These are phyloP conservation scores for Lachnum nothofagi DNA, from an alignment of 2,329 filamentous ascomycete genomes.

Conservation along the genomic window DNA sequence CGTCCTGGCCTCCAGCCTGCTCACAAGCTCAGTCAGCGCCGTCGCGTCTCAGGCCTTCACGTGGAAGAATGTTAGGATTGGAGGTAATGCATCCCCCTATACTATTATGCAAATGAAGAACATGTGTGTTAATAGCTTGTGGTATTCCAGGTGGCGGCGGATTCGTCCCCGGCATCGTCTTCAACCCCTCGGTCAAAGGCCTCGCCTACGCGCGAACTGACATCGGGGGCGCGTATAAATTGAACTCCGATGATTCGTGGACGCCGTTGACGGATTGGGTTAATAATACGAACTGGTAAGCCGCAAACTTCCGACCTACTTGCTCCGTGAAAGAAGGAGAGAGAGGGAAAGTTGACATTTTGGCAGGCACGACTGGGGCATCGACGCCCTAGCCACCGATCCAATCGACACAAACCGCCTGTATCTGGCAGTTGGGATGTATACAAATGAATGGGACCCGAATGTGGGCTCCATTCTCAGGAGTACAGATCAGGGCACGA, in stretches of 20 bases:
- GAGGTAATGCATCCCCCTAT: constrained; percentile 30
- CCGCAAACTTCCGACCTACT: neutral
- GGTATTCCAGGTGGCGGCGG: constrained; percentile 43
- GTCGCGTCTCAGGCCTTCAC: constrained; percentile 19
- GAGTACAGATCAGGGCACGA: constrained; percentile 49
- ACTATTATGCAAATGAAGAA: neutral
- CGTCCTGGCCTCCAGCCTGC: constrained; percentile 11
- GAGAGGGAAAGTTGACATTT: neutral
- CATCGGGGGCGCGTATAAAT: constrained; percentile 52
- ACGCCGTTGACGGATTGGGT: constrained; percentile 45
- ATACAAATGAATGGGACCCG: constrained; percentile 57
- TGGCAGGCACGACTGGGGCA: constrained; percentile 49
- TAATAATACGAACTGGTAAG: constrained; percentile 17
- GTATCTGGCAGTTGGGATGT: constrained; percentile 52
- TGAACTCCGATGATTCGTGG: constrained; percentile 53
- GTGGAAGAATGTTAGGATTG: constrained; percentile 47
- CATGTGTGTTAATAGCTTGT: neutral
- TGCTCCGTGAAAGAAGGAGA: neutral
- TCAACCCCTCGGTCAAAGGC: constrained; percentile 47
- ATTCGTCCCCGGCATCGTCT: constrained; percentile 53
- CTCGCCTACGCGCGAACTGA: constrained; percentile 53
- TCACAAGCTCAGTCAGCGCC: constrained; percentile 13
- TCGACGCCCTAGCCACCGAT: constrained; percentile 53
- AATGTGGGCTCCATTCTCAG: constrained; percentile 50
- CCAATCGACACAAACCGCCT: constrained; percentile 47